Conservation (phyloP, 306 rosid genomes). For the Fagus crenata region DNA sequence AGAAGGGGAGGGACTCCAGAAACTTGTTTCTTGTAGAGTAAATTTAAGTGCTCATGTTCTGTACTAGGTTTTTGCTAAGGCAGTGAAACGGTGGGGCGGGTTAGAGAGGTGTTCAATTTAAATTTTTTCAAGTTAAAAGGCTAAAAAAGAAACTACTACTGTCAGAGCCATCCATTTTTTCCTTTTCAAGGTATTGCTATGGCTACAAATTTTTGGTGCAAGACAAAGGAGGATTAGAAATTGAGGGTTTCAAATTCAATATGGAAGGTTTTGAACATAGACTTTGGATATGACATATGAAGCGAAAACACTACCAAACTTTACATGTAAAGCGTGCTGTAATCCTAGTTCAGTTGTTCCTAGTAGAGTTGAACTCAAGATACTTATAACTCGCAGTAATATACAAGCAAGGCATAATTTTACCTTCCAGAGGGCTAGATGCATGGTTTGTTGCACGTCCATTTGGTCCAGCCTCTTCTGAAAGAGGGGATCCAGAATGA, state of each 20-base stretch:
- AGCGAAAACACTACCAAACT: conserved; percentile 2
- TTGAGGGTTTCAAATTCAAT: not conserved
- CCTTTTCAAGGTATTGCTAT: not conserved
- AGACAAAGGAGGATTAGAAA: not conserved
- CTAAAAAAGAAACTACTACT: not conserved
- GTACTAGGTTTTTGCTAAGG: not conserved
- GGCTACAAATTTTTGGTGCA: not conserved
- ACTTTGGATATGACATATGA: not conserved
- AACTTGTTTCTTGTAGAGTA: not conserved
- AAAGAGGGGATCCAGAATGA: conserved; percentile 87
- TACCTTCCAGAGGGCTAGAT: conserved; percentile 87
- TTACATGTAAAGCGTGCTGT: not conserved
- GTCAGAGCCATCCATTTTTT: not conserved
- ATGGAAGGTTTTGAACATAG: not conserved
- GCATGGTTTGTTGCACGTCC: conserved; percentile 62
- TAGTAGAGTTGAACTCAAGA: not conserved
- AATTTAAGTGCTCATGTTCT: not conserved
- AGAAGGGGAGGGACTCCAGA: not conserved
- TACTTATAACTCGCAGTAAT: not conserved
- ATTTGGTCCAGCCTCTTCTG: conserved; percentile 83
- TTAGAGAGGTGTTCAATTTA: not conserved
- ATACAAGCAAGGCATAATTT: not conserved
- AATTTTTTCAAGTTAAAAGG: not conserved
- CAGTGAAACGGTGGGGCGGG: not conserved
- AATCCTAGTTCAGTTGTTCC: not conserved